A percentile compares a stretch with the other conserved stretches of the same genome.
phyloP scores from a whole-genome alignment of 345 rosid genomes.

The Citrus sinensis region DNA sequence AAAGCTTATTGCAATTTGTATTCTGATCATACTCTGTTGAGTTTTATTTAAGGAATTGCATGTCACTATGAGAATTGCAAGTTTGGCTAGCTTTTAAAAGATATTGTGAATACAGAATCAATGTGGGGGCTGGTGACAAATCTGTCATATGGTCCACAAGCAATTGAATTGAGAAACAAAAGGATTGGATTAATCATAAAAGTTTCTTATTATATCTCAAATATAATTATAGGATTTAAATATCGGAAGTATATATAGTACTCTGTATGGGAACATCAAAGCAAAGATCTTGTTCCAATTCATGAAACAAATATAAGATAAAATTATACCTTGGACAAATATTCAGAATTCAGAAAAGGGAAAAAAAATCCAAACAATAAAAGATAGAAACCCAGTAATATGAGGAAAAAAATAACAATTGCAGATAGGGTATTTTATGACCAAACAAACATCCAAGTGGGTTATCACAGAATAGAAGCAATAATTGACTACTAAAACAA shows the following conservation, averaged over 20 bases:
- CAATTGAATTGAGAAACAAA: neutral
- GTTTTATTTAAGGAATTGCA: too few species aligned
- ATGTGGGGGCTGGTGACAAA: neutral
- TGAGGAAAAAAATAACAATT: neutral
- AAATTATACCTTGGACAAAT: too few species aligned
- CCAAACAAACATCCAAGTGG: neutral
- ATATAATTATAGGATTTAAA: too few species aligned
- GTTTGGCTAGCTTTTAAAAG: neutral
- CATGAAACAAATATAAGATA: neutral
- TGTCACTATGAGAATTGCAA: too few species aligned
- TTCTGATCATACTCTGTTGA: too few species aligned
- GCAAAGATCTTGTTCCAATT: neutral
- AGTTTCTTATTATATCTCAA: neutral
- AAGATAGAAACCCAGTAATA: neutral
- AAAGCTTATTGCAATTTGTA: too few species aligned
- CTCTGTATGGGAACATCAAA: neutral
- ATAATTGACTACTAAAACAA: neutral
- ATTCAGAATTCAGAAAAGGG: neutral
- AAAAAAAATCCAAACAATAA: neutral
- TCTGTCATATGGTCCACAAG: slow-evolving; percentile 1
- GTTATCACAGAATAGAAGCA: neutral
- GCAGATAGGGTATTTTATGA: neutral
- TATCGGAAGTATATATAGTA: neutral
- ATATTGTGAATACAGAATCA: neutral
- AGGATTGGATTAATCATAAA: neutral